phyloP scores from a whole-genome alignment of 2,329 filamentous ascomycete species.

The Apiospora saccharicola region DNA sequence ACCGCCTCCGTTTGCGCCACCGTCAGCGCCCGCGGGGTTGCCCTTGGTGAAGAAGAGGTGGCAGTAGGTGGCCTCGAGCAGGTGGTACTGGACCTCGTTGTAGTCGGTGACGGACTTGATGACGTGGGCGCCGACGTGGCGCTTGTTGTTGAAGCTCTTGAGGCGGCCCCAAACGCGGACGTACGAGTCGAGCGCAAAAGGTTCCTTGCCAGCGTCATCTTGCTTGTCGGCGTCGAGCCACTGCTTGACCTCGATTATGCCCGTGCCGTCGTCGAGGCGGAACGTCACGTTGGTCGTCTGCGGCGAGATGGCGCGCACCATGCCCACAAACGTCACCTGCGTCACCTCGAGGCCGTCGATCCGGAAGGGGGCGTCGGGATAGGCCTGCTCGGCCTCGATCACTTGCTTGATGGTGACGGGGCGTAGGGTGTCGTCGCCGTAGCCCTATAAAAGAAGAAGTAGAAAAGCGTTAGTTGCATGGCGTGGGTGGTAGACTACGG shows the following conservation, averaged over 20 bases:
- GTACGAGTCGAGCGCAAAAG: slow-evolving; percentile 77
- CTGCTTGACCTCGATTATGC: slow-evolving; percentile 87
- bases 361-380: slow-evolving; percentile 77
- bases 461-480: slow-evolving; percentile 9
- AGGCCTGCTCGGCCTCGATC: slow-evolving; percentile 79
- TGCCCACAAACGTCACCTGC: slow-evolving; percentile 85
- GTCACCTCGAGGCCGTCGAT: slow-evolving; percentile 80
- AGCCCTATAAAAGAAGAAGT: slow-evolving; percentile 52
- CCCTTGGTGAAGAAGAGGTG: slow-evolving; percentile 86
- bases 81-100: slow-evolving; percentile 93
- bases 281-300: slow-evolving; percentile 93
- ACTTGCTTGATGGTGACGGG: slow-evolving; percentile 97
- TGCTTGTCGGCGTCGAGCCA: slow-evolving; percentile 75
- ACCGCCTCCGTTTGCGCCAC: slow-evolving; percentile 50
- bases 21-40: slow-evolving; percentile 47
- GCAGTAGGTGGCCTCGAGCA: slow-evolving; percentile 88
- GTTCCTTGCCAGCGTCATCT: slow-evolving; percentile 55
- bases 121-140: slow-evolving; percentile 80
- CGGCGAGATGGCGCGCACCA: slow-evolving; percentile 85
- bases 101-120: slow-evolving; percentile 82
- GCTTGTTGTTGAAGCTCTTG: slow-evolving; percentile 84
- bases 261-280: slow-evolving; percentile 94
- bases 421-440: slow-evolving; percentile 84
- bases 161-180: slow-evolving; percentile 87
- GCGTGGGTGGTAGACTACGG: slow-evolving; percentile 7